Conservation (phyloP, 2,329 filamentous ascomycete genomes). For the Stemphylium lycopersici region DNA sequence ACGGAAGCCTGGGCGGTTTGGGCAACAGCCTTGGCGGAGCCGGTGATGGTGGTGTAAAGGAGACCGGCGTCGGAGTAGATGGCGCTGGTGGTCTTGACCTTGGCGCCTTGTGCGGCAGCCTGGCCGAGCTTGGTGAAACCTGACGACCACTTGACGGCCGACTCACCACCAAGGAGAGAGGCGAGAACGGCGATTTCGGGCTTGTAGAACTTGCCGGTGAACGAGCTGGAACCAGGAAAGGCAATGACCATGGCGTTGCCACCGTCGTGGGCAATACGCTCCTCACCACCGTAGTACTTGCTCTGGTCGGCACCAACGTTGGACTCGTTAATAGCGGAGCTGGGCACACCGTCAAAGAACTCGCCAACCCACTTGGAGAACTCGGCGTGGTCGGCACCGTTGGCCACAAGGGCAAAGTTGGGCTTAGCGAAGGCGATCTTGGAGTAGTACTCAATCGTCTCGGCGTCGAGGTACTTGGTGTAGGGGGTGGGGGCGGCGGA, state of each 20-base stretch:
- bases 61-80: slow-evolving; percentile 95
- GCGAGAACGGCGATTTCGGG: slow-evolving; percentile 87
- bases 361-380: slow-evolving; percentile 89
- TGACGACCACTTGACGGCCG: slow-evolving; percentile 92
- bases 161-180: slow-evolving; percentile 86
- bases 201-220: slow-evolving; percentile 76
- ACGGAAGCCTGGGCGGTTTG: slow-evolving; percentile 77
- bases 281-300: slow-evolving; percentile 95
- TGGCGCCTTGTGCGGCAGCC: slow-evolving; percentile 69
- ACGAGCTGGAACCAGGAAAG: slow-evolving; percentile 87
- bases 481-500: slow-evolving; percentile 74
- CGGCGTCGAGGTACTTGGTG: slow-evolving; percentile 79
- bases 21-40: slow-evolving; percentile 73
- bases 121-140: slow-evolving; percentile 92
- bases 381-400: slow-evolving; percentile 77
- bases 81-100: slow-evolving; percentile 75
- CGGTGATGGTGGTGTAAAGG: slow-evolving; percentile 80
- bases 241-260: slow-evolving; percentile 88
- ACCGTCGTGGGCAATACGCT: slow-evolving; percentile 77
- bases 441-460: slow-evolving; percentile 77
- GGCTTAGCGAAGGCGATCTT: slow-evolving; percentile 81
- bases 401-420: slow-evolving; percentile 90
- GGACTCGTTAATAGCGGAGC: slow-evolving; percentile 50
- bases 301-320: slow-evolving; percentile 66
- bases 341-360: slow-evolving; percentile 81